Evolutionary conservation across 768 basidiomycete species (phyloP), one percentile per base, ranked within the genome.

Genomic region (Tephrocybe rancida): DNA sequence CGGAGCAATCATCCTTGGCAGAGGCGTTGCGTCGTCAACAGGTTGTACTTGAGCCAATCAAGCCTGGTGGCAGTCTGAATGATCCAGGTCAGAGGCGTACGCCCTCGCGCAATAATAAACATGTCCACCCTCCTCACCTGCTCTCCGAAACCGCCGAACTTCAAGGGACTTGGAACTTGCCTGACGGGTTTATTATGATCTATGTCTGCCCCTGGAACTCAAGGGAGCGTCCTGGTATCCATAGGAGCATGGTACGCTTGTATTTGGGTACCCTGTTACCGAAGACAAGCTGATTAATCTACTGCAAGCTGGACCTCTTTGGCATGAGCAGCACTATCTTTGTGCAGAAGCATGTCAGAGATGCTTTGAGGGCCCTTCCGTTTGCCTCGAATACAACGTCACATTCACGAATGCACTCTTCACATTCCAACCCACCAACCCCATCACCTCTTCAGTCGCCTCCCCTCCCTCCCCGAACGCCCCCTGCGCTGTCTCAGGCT

Each of bases 181-280:
- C 91, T 3, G 77, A 84, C 10, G 81, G 77, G 1, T 94, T 93
- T 63, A 73, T 92, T 30, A 68, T 86, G 54, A 77, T 93, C 0
- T 92, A 86, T 60, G 82, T 94, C 10, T 90, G 88, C 67, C 78
- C 83, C 9, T 71, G 77, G 57, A 83, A 89, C 66, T 68, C 81
- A 1, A 73, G 71, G 42, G 88, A 91, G 65, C 73, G 86, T 52
- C 90, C 92, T 0, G 66, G 73, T 0, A 80, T 93, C 46, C 77
- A 87, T 62, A 81, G 82, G 55, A 78, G 73, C 59, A 68, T 92
- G 66, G 90, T 91, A 66, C 57, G 86, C 65, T n/a, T 32, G 21
- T 27, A n/a, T 24, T 41, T 24, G 2, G 2, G 2, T 34, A 35
- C 53, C 50, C 44, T 27, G 32, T 49, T 45, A 32, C n/a, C n/a